Conservation (phyloP, 2,329 filamentous ascomycete genomes). For the Nigrospora osmanthi region DNA sequence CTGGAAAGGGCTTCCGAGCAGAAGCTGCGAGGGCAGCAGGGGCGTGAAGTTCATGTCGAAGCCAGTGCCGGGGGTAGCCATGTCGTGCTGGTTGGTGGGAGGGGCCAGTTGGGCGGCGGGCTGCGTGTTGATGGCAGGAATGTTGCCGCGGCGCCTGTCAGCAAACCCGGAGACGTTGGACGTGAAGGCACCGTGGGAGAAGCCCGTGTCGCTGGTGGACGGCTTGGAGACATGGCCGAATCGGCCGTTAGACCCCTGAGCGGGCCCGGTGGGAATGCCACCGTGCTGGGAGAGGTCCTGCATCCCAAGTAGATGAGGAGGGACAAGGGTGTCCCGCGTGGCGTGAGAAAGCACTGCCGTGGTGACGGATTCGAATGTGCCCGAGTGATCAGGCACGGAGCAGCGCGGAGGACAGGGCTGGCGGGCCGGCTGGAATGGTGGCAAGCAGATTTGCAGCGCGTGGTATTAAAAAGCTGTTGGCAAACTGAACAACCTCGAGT, state of each 20-base stretch:
- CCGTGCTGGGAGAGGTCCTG: constrained; percentile 67
- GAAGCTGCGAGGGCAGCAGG: constrained; percentile 84
- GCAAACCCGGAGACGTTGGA: constrained; percentile 81
- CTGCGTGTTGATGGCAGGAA: constrained; percentile 88
- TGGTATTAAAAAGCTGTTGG: background rate
- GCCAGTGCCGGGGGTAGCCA: constrained; percentile 78
- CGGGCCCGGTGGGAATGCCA: constrained; percentile 50
- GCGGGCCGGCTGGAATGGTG: constrained; percentile 3
- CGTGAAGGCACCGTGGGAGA: constrained; percentile 86
- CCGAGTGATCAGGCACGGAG: constrained; percentile 30
- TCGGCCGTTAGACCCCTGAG: constrained; percentile 47
- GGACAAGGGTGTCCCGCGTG: constrained; percentile 78
- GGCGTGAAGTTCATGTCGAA: constrained; percentile 99
- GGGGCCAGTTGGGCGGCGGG: constrained; percentile 34
- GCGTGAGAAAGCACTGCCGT: constrained; percentile 75
- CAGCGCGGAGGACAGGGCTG: constrained; percentile 11
- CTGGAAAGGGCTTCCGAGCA: constrained; percentile 94
- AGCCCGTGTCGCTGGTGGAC: constrained; percentile 76
- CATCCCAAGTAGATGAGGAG: constrained; percentile 83
- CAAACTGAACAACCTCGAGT: constrained; percentile 1
- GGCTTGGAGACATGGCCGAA: constrained; percentile 74
- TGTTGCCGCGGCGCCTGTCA: constrained; percentile 77
- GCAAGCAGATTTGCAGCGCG: background rate
- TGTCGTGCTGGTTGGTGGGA: constrained; percentile 56
- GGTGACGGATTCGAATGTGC: constrained; percentile 59